Evolutionary conservation across 768 basidiomycete genomes (phyloP).

Genomic region (Agrocybe chaxingu): DNA sequence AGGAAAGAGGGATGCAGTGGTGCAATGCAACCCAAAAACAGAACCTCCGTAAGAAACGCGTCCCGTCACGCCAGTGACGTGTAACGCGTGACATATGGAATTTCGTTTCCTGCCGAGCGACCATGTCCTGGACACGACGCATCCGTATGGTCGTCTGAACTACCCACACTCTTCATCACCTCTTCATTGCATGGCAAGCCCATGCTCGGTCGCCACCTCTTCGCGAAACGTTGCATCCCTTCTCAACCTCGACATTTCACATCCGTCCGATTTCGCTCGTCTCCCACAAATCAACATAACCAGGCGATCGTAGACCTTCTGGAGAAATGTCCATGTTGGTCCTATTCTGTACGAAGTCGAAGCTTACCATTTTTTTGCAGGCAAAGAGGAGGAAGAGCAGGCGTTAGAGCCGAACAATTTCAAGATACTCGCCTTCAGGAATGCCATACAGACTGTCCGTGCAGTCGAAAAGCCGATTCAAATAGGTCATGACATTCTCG

Average conservation of each 20-base stretch:
- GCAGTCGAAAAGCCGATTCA: conserved; percentile 39
- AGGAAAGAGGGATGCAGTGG: not conserved
- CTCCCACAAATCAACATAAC: conserved; percentile 17
- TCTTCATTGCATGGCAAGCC: conserved; percentile 18
- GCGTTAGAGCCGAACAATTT: conserved; percentile 35
- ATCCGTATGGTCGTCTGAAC: not conserved
- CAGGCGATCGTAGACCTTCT: conserved; percentile 32
- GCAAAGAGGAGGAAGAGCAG: conserved; percentile 40
- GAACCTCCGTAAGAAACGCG: conserved; percentile 16
- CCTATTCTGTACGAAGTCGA: not conserved
- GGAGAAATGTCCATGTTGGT: conserved; percentile 32
- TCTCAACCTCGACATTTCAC: not conserved
- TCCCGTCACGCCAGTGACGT: conserved; percentile 18
- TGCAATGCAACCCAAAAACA: conserved; percentile 10
- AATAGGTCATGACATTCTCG: conserved; percentile 38
- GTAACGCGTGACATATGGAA: too few relatives aligned
- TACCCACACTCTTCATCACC: not conserved
- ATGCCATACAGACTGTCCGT: conserved; percentile 42
- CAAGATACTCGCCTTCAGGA: conserved; percentile 49
- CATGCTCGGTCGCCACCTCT: conserved; percentile 18
- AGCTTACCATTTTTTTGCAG: conserved; percentile 19
- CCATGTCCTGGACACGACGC: not conserved
- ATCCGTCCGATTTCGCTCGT: conserved; percentile 3
- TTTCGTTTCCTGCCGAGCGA: not conserved
- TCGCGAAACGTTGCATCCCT: conserved; percentile 11